These are phyloP conservation scores for Arabidopsis hybrid DNA, from an alignment of 441 rosid species.

Conservation along the genomic window DNA sequence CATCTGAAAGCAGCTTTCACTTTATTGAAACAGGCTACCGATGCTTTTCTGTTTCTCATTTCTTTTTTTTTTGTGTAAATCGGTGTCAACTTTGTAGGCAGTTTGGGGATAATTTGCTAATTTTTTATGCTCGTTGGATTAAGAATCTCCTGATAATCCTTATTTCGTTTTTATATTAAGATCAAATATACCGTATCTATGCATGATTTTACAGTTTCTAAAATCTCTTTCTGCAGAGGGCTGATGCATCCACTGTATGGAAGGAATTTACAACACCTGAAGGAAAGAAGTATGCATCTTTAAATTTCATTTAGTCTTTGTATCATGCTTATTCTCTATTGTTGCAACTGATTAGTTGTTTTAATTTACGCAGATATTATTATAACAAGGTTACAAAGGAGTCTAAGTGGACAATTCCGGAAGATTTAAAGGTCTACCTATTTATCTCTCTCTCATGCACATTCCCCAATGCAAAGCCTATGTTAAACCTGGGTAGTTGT, in stretches of 20 bases:
- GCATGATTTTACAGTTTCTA: conserved; percentile 32
- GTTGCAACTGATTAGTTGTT: conserved; percentile 23
- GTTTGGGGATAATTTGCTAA: conserved; percentile 9
- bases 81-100: conserved; percentile 7
- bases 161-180: neutral
- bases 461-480: conserved; percentile 6
- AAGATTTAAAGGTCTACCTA: conserved; percentile 83
- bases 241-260: conserved; percentile 89
- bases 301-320: conserved; percentile 22
- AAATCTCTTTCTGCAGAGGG: conserved; percentile 68
- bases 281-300: conserved; percentile 70
- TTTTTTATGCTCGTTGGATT: neutral
- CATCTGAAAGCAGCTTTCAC: conserved; percentile 60
- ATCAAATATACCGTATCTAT: conserved; percentile 26
- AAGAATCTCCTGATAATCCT: neutral
- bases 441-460: conserved; percentile 39
- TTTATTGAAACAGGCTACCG: conserved; percentile 45
- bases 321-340: conserved; percentile 21
- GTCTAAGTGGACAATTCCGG: conserved; percentile 97
- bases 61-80: conserved; percentile 7
- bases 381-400: conserved; percentile 93
- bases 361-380: conserved; percentile 70
- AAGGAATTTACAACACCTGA: conserved; percentile 83
- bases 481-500: conserved; percentile 42
- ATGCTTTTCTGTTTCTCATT: conserved; percentile 8